phyloP scores from a whole-genome alignment of 2,329 filamentous ascomycete species.

The Lomentospora prolificans region DNA sequence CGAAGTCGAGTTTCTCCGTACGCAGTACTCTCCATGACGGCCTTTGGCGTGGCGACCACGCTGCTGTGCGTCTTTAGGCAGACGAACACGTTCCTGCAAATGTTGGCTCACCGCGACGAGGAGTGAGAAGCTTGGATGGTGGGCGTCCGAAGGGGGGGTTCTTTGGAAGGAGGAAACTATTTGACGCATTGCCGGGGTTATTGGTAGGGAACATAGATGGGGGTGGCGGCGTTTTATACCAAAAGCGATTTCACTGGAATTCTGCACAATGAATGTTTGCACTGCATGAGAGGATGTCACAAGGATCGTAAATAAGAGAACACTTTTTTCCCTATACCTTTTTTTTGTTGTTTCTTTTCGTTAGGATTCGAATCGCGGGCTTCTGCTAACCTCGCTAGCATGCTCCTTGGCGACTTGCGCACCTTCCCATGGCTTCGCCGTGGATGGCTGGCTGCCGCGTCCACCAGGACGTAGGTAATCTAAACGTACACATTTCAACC shows the following conservation, averaged over 20 bases:
- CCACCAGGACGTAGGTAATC: no score
- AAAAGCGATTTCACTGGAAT: no score
- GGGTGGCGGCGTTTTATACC: not conserved
- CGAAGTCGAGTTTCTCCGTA: conserved; percentile 44
- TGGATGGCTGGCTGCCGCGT: no score
- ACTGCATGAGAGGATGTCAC: no score
- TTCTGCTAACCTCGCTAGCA: no score
- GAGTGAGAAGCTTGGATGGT: conserved; percentile 3
- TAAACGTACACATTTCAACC: conserved; percentile 2
- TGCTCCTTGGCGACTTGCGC: no score
- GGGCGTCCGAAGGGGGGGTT: not conserved
- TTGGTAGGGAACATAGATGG: conserved; percentile 3
- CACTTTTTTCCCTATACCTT: no score
- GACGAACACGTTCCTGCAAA: conserved; percentile 28
- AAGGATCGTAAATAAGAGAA: no score
- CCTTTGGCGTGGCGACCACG: conserved; percentile 47
- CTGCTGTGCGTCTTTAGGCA: conserved; percentile 40
- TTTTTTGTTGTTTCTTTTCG: no score
- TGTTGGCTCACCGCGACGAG: conserved; percentile 19
- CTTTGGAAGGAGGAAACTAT: not conserved
- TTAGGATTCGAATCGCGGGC: no score
- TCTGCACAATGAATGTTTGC: no score
- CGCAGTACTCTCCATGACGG: conserved; percentile 46
- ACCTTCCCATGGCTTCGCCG: no score
- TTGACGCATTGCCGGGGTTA: not conserved